A percentile compares a stretch with the other conserved stretches of the same genome.
Evolutionary conservation across 1,284 basidiomycete species (phyloP).

Genomic region (Moesziomyces globuligerus): DNA sequence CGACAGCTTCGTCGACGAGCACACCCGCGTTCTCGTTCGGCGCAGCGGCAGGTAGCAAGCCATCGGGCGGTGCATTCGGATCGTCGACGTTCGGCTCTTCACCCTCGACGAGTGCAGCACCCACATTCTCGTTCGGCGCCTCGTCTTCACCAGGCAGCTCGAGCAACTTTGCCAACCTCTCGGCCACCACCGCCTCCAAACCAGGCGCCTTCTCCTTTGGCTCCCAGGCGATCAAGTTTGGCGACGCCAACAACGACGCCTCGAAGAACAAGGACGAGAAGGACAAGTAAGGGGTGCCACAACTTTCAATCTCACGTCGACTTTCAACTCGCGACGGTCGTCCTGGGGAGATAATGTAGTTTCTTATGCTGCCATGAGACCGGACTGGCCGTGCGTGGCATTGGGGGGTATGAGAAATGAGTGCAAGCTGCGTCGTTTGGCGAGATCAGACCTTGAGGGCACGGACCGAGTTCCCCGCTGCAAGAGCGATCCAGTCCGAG

Average conservation of each 20-base stretch:
- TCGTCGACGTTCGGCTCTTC: background rate
- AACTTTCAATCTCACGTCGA: background rate
- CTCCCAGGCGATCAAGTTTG: slow-evolving; percentile 30
- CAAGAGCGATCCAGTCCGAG: slow-evolving; percentile 50
- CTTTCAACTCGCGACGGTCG: too few relatives aligned
- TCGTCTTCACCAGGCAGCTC: slow-evolving; percentile 4
- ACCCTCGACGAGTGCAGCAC: slow-evolving; percentile 1
- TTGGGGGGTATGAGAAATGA: background rate
- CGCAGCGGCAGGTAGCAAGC: background rate
- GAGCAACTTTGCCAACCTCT: slow-evolving; percentile 32
- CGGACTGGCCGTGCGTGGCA: background rate
- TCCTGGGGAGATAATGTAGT: too few relatives aligned
- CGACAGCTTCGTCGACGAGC: slow-evolving; percentile 4
- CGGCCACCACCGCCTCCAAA: slow-evolving; percentile 21
- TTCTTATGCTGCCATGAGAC: too few relatives aligned
- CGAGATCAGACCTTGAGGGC: slow-evolving; percentile 40
- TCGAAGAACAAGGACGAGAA: slow-evolving; percentile 10
- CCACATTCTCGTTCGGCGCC: slow-evolving; percentile 23
- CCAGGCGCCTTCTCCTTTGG: slow-evolving; percentile 40
- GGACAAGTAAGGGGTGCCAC: background rate
- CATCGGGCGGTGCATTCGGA: slow-evolving; percentile 9
- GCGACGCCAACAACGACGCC: slow-evolving; percentile 20
- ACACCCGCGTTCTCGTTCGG: slow-evolving; percentile 25
- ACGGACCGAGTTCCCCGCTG: slow-evolving; percentile 42
- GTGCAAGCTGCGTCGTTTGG: background rate